phyloP scores from a whole-genome alignment of 2,329 filamentous ascomycete genomes.

The Trichoderma aggressivum region DNA sequence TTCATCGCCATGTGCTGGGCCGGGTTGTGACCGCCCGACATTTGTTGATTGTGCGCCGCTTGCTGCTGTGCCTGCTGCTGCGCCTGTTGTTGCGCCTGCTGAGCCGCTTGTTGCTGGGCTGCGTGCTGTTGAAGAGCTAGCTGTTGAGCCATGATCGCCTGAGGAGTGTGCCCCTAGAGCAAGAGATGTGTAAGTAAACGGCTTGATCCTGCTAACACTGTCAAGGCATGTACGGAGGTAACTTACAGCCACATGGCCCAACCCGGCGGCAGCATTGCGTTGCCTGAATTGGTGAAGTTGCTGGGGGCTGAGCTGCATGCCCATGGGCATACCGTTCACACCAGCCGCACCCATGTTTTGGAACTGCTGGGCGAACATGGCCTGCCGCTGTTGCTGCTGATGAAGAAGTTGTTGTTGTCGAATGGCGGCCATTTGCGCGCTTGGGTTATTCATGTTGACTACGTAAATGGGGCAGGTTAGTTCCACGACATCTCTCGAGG shows the following conservation, averaged over 20 bases:
- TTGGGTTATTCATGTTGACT: conserved; percentile 36
- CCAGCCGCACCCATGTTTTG: conserved; percentile 48
- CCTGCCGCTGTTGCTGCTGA: conserved; percentile 54
- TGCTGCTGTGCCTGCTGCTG: conserved; percentile 28
- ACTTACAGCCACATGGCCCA: conserved; percentile 40
- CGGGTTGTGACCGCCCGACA: conserved; percentile 41
- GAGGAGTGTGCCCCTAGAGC: conserved; percentile 30
- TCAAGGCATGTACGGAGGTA: background rate
- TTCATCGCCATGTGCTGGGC: conserved; percentile 49
- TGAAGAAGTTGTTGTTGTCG: conserved; percentile 57
- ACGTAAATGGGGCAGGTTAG: conserved; percentile 19
- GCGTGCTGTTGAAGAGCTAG: conserved; percentile 43
- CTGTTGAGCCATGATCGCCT: conserved; percentile 46
- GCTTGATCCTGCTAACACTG: background rate
- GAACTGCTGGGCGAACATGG: conserved; percentile 53
- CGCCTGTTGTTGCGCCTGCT: conserved; percentile 27
- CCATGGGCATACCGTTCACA: conserved; percentile 48
- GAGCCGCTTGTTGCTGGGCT: conserved; percentile 16
- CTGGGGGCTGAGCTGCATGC: conserved; percentile 48
- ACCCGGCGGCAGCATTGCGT: conserved; percentile 34
- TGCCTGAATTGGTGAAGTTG: conserved; percentile 51
- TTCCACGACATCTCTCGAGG: background rate
- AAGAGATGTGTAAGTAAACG: background rate
- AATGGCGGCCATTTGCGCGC: conserved; percentile 37
- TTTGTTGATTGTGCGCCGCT: conserved; percentile 39